Base-by-base conservation (phyloP, 169 alveolate species). In the Eimeria tenella region DNA sequence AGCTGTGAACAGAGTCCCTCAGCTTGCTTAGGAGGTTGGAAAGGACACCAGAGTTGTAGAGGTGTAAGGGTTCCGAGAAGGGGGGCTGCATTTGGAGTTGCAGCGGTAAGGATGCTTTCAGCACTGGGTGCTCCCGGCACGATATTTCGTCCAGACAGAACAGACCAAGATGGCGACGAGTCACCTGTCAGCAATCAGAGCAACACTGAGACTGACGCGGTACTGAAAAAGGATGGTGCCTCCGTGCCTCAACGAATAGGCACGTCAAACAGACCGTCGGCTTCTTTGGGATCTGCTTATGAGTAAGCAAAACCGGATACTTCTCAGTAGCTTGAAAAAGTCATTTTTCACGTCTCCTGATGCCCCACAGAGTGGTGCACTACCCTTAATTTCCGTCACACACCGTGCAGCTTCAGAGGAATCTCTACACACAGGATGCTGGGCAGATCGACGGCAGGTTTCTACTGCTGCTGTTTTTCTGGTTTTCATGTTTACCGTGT, bases 51-150 rank as follows among this genome's bases (percentile, higher is more conserved):
- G 10, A n/a, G 63, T 60, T 58, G 42, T 58, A 83, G 52, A 19
- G 63, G 91, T 11, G 19, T 31, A 3, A 56, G 74, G 5, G 6
- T 17, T 25, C 49, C 55, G 60, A 74, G 91, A 5, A 25, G 56
- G 77, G 77, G 52, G 19, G 63, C 77, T 19, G 58, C 91, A 13
- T 42, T 62, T n/a, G 91, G 79, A 23, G 77, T 83, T 23, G 91
- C 91, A 83, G 91, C 91, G 25, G 63, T 62, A 62, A 58, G 77
- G 60, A 60, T 83, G 15, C 11, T 83, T 56, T 83, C 91, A 25
- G 79, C 91, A 42, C 23, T 83, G 62, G 91, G 75, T 73, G 58
- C 90, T 50, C 90, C 90, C 58, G 58, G 50, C 0, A 70, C 31
- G 77, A 42, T 56, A 11, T 4, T 56, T 53, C 9, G 77, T 21